These are phyloP conservation scores for Neoscytalidium dimidiatum DNA, from an alignment of 2,329 filamentous ascomycete genomes.

Conservation along the genomic window DNA sequence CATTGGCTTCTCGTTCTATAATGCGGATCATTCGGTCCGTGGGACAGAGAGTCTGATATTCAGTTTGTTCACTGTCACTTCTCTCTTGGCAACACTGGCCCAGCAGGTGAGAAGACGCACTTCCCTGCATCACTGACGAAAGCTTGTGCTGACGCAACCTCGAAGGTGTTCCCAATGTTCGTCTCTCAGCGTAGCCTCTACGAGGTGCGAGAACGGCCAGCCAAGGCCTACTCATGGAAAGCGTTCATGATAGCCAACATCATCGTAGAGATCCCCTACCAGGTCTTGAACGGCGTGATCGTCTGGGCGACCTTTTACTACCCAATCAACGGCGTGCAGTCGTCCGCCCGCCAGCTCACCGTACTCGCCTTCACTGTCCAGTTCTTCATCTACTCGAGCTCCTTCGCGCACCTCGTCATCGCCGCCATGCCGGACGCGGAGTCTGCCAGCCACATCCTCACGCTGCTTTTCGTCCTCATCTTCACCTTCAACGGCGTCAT, in stretches of 20 bases:
- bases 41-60: conserved; percentile 50
- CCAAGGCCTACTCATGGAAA: conserved; percentile 74
- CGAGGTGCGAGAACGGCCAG: conserved; percentile 62
- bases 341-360: conserved; percentile 60
- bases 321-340: conserved; percentile 41
- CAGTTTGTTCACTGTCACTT: conserved; percentile 53
- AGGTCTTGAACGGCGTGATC: conserved; percentile 62
- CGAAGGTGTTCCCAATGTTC: conserved; percentile 61
- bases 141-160: conserved; percentile 25
- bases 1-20: conserved; percentile 47
- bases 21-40: conserved; percentile 37
- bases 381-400: conserved; percentile 70
- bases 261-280: conserved; percentile 70
- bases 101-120: conserved; percentile 48
- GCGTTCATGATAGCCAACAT: conserved; percentile 73
- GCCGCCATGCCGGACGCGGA: conserved; percentile 69
- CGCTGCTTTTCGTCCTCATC: conserved; percentile 60
- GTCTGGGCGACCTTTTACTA: conserved; percentile 71
- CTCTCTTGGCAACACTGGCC: conserved; percentile 48
- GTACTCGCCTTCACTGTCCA: conserved; percentile 66
- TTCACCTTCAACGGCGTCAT: conserved; percentile 66
- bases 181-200: conserved; percentile 60
- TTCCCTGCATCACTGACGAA: conserved; percentile 21
- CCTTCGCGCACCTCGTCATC: conserved; percentile 74
- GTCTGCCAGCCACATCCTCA: conserved; percentile 66